Evolutionary conservation across 805 yeast genomes (phyloP).

Genomic region (Hanseniaspora hatyaiensis): DNA sequence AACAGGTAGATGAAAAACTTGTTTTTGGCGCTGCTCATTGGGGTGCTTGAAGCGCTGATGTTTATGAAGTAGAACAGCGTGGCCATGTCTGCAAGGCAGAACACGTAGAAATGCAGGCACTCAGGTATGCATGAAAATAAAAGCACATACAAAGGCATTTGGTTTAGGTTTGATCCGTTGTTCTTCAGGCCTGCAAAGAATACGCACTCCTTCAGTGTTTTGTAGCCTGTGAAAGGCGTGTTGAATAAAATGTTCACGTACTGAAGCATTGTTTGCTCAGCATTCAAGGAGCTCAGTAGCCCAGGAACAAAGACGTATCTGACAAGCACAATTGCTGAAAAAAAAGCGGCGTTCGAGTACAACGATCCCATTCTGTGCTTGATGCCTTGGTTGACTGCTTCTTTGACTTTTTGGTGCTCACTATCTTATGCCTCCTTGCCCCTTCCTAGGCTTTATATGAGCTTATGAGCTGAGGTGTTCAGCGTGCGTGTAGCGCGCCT

Average conservation of each 20-base stretch:
- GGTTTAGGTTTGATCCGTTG: slow-evolving; percentile 9
- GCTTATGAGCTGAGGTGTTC: too few species aligned
- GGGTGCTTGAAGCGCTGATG: slow-evolving; percentile 3
- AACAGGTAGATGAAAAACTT: slow-evolving; percentile 57
- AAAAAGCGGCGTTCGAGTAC: too few species aligned
- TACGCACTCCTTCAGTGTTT: slow-evolving; percentile 54
- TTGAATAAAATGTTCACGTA: slow-evolving; percentile 19
- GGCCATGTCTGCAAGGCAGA: slow-evolving; percentile 21
- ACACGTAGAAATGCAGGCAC: slow-evolving; percentile 1
- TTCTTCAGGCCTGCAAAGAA: slow-evolving; percentile 42
- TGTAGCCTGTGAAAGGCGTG: slow-evolving; percentile 29
- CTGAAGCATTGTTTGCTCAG: slow-evolving; percentile 2
- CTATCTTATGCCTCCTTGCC: too few species aligned
- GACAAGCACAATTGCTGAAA: too few species aligned
- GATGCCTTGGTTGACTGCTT: too few species aligned
- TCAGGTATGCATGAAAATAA: slow-evolving; percentile 1
- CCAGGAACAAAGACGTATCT: too few species aligned
- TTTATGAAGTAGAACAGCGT: slow-evolving; percentile 15
- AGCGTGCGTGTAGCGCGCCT: too few species aligned
- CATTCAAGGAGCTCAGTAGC: too few species aligned
- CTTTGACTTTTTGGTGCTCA: too few species aligned
- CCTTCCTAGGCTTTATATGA: too few species aligned
- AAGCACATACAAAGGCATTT: slow-evolving; percentile 3
- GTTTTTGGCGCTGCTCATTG: slow-evolving; percentile 30
- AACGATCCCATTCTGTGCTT: too few species aligned